Base-by-base conservation (phyloP, 2,329 filamentous ascomycete species). In the Diaporthe batatas region DNA sequence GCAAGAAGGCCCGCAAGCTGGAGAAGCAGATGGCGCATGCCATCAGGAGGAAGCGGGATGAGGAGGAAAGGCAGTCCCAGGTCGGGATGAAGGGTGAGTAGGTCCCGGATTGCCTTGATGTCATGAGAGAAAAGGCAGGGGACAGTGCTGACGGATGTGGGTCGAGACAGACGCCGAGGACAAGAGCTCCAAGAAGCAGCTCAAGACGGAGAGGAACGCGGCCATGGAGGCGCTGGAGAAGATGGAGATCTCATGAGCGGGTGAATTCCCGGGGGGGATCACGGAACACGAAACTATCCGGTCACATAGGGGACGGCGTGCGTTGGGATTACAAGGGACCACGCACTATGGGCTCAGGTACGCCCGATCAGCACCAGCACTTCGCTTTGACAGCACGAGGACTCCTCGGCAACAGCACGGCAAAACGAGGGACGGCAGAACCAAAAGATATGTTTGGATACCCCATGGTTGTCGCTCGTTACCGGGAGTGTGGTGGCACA, bases 1-100 rank as follows among this genome's bases (percentile, higher is more conserved):
- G 81, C 62, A 91, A 91, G 86, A 87, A 86, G 84, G 81, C 82
- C 79, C 83, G 85, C 75, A 90, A 90, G 85, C 72, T 90, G 49
- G 86, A 90, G 79, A 85, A 86, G 83, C 84, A 86, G 81, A 78
- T 88, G 79, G 84, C 82, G 2, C 83, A 89, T 76, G 88, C 87
- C 23, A 71, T 89, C 71, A 85, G 86, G 83, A 82, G 89, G 73
- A 88, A 86, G 80, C 84, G 84, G 79, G 87, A 84, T 75, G 84
- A 80, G 1, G 85, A 85, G 53, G 87, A 69, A 39, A 49, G 32
- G 62, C 53, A 70, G 29, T 36, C 53, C 39, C 68, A 75, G 73
- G 57, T 55, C 0, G 73, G 73, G 47, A 71, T 69, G 73, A 54
- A 75, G 68, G 73, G 73, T 73, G 4, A n/a, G 73, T 71, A 16